Percentiles rank a stretch among this genome's conserved stretches.
These are phyloP conservation scores for Pisolithus sp. DNA, from an alignment of 768 basidiomycete genomes.

Conservation along the genomic window DNA sequence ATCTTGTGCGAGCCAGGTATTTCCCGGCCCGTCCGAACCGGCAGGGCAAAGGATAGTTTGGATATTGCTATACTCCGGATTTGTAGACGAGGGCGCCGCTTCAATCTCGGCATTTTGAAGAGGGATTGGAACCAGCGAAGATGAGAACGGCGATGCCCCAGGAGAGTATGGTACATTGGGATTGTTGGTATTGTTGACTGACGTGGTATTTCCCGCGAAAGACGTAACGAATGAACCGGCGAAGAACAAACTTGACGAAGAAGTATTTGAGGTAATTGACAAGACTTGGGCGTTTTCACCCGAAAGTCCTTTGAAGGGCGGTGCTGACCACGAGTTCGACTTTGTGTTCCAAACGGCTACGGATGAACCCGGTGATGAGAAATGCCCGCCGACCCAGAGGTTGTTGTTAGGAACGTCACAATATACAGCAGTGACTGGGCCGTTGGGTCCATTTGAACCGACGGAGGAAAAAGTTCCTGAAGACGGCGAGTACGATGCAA, in stretches of 20 bases:
- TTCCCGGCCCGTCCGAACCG: slow-evolving; percentile 72
- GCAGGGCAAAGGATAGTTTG: slow-evolving; percentile 76
- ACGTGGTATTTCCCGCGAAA: slow-evolving; percentile 49
- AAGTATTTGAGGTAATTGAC: slow-evolving; percentile 70
- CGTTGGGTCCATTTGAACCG: slow-evolving; percentile 66
- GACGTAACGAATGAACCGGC: slow-evolving; percentile 80
- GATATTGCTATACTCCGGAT: slow-evolving; percentile 57
- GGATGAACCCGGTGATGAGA: slow-evolving; percentile 58
- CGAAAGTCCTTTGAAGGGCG: slow-evolving; percentile 77
- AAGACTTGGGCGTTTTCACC: slow-evolving; percentile 64
- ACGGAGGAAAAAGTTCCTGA: slow-evolving; percentile 55
- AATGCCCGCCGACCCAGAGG: slow-evolving; percentile 75
- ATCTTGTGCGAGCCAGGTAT: slow-evolving; percentile 81
- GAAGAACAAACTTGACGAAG: slow-evolving; percentile 74
- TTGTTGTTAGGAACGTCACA: slow-evolving; percentile 65
- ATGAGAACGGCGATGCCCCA: slow-evolving; percentile 80
- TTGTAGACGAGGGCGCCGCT: slow-evolving; percentile 57
- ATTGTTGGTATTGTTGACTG: slow-evolving; percentile 62
- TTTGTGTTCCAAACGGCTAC: slow-evolving; percentile 69
- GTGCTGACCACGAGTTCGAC: slow-evolving; percentile 61
- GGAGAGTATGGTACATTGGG: slow-evolving; percentile 80
- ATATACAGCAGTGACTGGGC: slow-evolving; percentile 62
- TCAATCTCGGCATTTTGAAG: slow-evolving; percentile 50
- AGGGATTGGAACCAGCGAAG: slow-evolving; percentile 80
- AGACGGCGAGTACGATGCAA: slow-evolving; percentile 68